Evolutionary conservation across 768 basidiomycete genomes (phyloP).

Genomic region (Kwoniella sp.): DNA sequence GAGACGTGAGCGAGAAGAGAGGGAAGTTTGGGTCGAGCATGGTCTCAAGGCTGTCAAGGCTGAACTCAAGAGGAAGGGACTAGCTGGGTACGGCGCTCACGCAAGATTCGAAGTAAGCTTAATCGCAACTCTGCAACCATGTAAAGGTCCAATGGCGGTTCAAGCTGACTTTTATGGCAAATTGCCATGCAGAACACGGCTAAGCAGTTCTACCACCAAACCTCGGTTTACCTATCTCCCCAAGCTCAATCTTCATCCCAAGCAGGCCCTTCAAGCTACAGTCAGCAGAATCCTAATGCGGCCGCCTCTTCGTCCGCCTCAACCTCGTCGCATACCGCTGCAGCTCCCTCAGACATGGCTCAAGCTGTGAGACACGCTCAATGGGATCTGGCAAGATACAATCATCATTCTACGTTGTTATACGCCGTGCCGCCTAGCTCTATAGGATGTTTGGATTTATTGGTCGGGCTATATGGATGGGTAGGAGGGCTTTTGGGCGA

Average conservation of each 20-base stretch:
- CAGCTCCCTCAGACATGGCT: constrained; percentile 28
- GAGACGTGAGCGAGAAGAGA: constrained; percentile 38
- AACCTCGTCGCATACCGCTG: not conserved
- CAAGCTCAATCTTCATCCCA: not conserved
- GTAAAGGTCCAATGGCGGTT: too few relatives aligned
- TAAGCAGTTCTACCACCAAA: constrained; percentile 50
- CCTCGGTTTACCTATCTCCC: constrained; percentile 42
- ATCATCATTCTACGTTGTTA: constrained; percentile 46
- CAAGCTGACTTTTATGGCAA: not conserved
- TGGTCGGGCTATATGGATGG: constrained; percentile 47
- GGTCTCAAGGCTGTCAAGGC: constrained; percentile 32
- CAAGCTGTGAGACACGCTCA: constrained; percentile 43
- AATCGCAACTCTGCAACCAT: too few relatives aligned
- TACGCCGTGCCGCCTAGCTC: constrained; percentile 49
- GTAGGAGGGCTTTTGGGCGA: constrained; percentile 39
- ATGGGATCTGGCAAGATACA: constrained; percentile 44
- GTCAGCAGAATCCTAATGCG: not conserved
- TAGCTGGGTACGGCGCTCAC: constrained; percentile 44
- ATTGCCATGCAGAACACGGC: constrained; percentile 26
- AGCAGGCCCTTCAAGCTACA: constrained; percentile 20
- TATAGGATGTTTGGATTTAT: constrained; percentile 40
- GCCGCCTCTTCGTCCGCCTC: constrained; percentile 17
- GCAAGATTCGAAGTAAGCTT: constrained; percentile 43
- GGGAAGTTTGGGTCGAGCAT: constrained; percentile 40
- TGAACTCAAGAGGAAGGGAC: constrained; percentile 45